Base-by-base conservation (phyloP, 2,329 filamentous ascomycete species). In the Pyricularia grisea region DNA sequence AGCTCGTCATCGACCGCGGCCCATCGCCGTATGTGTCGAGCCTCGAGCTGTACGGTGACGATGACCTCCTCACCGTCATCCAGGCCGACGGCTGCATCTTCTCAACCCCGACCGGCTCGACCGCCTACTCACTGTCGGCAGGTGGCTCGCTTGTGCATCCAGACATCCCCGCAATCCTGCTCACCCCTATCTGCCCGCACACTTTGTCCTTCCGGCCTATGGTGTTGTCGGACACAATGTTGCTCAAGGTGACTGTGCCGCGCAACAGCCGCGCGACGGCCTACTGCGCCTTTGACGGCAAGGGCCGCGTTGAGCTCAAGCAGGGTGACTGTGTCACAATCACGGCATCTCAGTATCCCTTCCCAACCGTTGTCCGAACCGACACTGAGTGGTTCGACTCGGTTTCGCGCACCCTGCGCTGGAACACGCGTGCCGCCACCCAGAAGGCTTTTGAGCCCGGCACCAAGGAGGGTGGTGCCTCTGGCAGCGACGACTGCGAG, bases 71-170 rank as follows among this genome's bases (percentile, higher is more conserved):
- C 74, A 99, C 95, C 20, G 92, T 97, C 67, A 92, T 99, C 66
- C 94, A 97, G 80, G 95, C 95, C 42, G 95, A 99, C 75, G 95
- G 95, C 69, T 97, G 94, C 81, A 99, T 99, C 76, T 97, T 99
- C 79, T 96, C 92, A 65, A 99, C 95, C 0, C 95, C 95, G 1
- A 99, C 95, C 84, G 84, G 91, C 70, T 93, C 91, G 70, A 99
- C 95, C 3, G 95, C 95, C 33, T 99, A 99, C 79, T 97, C 94
- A 1, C 88, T 99, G 33, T 97, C 94, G 12, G 95, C 95, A 20
- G 95, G 95, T 71, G 95, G 95, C 74, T 96, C 93, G 27, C 89
- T 99, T 65, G 94, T 98, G 70, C 94, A 98, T 77, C 95, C 95
- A 0, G 94, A 97, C 76, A 97, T 99, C 71, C 95, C 95, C 17